phyloP scores from a whole-genome alignment of 306 rosid species.

The Castanospermum australe region DNA sequence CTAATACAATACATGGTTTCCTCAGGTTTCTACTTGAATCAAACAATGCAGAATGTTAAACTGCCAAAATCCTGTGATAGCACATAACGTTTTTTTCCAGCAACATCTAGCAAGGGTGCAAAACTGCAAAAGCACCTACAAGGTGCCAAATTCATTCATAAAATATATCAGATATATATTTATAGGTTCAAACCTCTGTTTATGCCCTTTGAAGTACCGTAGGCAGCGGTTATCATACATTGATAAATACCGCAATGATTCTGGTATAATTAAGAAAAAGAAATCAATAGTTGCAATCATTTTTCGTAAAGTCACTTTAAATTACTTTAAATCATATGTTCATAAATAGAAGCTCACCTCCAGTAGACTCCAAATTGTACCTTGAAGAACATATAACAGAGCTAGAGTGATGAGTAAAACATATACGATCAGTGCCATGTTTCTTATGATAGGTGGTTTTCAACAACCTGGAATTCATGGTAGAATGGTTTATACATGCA shows the following conservation, averaged over 20 bases:
- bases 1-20: neutral
- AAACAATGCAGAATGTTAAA: neutral
- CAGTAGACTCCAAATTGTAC: slow-evolving; percentile 76
- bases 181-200: slow-evolving; percentile 62
- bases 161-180: neutral
- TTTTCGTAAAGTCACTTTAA: neutral
- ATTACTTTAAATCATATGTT: slow-evolving; percentile 7
- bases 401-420: slow-evolving; percentile 95
- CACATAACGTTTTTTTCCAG: neutral
- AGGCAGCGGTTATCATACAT: slow-evolving; percentile 91
- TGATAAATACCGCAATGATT: slow-evolving; percentile 86
- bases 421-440: slow-evolving; percentile 86
- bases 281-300: slow-evolving; percentile 19
- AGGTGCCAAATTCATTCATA: neutral
- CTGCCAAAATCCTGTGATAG: neutral
- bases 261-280: slow-evolving; percentile 39
- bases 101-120: neutral
- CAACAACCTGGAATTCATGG: slow-evolving; percentile 61
- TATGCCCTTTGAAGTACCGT: slow-evolving; percentile 95
- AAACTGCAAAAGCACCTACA: neutral
- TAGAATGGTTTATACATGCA: slow-evolving; percentile 10
- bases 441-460: slow-evolving; percentile 94
- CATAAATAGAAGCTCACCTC: slow-evolving; percentile 52
- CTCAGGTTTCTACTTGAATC: neutral
- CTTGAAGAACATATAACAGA: slow-evolving; percentile 93